Base-by-base conservation (phyloP, 2,329 filamentous ascomycete species). In the Colletotrichum musae region DNA sequence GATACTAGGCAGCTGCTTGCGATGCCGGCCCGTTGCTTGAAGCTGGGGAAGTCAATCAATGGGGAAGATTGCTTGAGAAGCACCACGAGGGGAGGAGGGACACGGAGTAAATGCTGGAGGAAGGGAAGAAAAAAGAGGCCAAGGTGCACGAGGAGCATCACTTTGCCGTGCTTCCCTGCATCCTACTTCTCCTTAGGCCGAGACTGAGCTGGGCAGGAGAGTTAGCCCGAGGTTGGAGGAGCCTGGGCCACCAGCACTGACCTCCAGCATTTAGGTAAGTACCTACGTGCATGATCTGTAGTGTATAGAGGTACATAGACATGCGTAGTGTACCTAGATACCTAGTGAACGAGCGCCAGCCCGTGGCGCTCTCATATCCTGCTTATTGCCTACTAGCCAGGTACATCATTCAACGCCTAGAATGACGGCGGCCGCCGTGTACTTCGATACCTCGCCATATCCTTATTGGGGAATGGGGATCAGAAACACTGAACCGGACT, bases 211-310 rank as follows among this genome's bases (percentile, higher is more conserved):
- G 32, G 32, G 32, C 32, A 36, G 32, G 9, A 36, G 32, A 16
- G 24, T 62, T 62, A 54, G 45, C 59, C 68, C 64, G 68, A 68
- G 68, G 68, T 64, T 68, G 53, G 50, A 28, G 60, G 39, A 53
- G 32, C 48, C 47, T 58, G 48, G 48, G 21, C 41, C 26, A 47
- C 15, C 41, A 64, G 36, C 52, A 53, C 28, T 56, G 28, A 63
- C 60, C 45, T 18, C 16, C 45, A 7, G 45, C 15, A 47, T n/a
- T 7, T 18, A 18, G 43, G 43, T 18, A 24, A 24, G 21, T 24
- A 24, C 21, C 21, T 24, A 24, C 21, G 21, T 2, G 3, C 21
- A 24, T 24, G 21, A 24, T 24, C 21, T 24, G 21, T 24, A 16
- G 15, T 16, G 18, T 36, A 6, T 9, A 3, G 5, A 36, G 32